These are phyloP conservation scores for Sarocladium kiliense DNA, from an alignment of 2,329 filamentous ascomycete species.

Conservation along the genomic window DNA sequence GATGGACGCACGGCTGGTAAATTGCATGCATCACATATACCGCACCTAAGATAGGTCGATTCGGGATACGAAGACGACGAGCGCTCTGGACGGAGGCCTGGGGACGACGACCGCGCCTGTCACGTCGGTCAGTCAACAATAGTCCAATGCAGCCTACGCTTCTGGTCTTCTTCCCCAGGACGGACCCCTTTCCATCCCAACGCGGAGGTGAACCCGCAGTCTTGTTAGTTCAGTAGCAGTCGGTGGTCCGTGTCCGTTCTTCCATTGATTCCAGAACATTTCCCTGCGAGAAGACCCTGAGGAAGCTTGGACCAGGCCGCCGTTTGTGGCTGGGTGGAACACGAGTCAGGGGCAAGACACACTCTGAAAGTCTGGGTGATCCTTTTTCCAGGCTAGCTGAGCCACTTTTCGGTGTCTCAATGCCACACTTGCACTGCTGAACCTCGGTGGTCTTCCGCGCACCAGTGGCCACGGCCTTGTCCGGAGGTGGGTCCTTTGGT, in stretches of 20 bases:
- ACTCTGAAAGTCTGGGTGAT: not conserved
- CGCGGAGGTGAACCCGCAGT: not conserved
- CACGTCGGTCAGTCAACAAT: not conserved
- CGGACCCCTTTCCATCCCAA: not conserved
- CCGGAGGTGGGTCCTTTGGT: not conserved
- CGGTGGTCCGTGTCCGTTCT: not conserved
- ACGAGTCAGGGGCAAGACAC: not conserved
- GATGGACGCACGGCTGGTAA: conserved; percentile 6
- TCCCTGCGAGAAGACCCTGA: not conserved
- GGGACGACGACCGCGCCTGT: not conserved
- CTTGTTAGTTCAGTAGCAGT: no score
- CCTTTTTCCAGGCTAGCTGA: not conserved
- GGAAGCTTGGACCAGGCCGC: not conserved
- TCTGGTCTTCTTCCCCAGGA: not conserved
- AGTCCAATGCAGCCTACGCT: not conserved
- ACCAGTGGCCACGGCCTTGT: conserved; percentile 2
- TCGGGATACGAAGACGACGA: not conserved
- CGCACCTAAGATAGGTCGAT: not conserved
- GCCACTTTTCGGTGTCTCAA: not conserved
- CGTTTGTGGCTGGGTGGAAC: conserved; percentile 6
- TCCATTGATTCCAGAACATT: conserved; percentile 8
- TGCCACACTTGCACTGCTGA: not conserved
- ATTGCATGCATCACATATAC: conserved; percentile 7
- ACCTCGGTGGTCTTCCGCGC: not conserved
- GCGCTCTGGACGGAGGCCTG: not conserved